Percentiles rank a stretch among this genome's conserved stretches.
phyloP scores from a whole-genome alignment of 176 grass and related monocot species.

The Aegilops sharonensis region DNA sequence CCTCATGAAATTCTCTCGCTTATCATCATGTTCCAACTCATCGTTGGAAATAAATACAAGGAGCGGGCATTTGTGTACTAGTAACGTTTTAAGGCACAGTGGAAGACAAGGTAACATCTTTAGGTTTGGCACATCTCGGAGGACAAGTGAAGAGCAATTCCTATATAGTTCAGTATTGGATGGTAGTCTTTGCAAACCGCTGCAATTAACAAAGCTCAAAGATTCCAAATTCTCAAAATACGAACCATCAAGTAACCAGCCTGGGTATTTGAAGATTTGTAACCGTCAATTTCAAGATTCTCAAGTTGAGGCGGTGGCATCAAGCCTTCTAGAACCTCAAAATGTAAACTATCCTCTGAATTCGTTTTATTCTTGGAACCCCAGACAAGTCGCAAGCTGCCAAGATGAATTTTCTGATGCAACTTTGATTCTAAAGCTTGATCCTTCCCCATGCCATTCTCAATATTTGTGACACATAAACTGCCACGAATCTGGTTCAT shows the following conservation, averaged over 20 bases:
- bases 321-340: conserved; percentile 8
- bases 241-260: conserved; percentile 9
- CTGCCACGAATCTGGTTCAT: conserved; percentile 14
- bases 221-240: background rate
- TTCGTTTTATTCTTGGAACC: background rate
- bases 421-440: conserved; percentile 7
- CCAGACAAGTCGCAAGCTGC: background rate
- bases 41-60: background rate
- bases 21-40: background rate
- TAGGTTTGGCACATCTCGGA: background rate
- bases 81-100: no score
- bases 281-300: rapidly evolving
- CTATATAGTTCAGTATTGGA: background rate
- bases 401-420: background rate
- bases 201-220: background rate
- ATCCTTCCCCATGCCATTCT: background rate
- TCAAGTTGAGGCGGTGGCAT: background rate
- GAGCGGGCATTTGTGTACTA: no score
- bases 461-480: background rate
- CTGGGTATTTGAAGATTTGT: background rate
- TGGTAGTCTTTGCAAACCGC: background rate
- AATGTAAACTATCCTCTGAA: background rate
- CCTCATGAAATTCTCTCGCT: background rate
- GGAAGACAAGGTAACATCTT: background rate
- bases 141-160: background rate